Evolutionary conservation across 75 land plant genomes (phyloP).

Genomic region (Cryptomeria japonica): DNA sequence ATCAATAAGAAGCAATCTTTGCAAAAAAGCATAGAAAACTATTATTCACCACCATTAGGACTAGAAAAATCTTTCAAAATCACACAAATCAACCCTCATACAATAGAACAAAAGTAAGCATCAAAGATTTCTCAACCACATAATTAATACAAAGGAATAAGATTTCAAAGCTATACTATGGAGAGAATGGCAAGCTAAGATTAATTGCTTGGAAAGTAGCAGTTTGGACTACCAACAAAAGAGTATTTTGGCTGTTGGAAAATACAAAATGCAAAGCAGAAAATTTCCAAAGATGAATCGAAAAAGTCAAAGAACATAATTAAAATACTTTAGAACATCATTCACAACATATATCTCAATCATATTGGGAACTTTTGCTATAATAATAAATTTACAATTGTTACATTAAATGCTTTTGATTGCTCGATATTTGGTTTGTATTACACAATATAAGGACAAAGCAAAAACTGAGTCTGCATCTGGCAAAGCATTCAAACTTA

Average conservation of each 20-base stretch:
- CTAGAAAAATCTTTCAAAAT: not conserved
- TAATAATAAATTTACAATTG: not conserved
- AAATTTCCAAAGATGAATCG: not conserved
- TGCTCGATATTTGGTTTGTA: not conserved
- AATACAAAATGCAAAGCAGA: not conserved
- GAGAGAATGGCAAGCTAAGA: not conserved
- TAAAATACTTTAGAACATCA: no score
- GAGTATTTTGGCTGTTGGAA: not conserved
- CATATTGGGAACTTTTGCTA: not conserved
- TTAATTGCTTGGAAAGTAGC: not conserved
- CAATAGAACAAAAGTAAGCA: not conserved
- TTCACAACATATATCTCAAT: no score
- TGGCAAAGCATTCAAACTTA: slow-evolving; percentile 32
- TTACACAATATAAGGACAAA: not conserved
- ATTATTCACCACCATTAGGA: not conserved
- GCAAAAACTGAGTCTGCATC: not conserved
- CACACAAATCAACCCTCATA: not conserved
- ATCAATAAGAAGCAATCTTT: not conserved
- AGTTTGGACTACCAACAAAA: not conserved
- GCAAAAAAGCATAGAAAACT: not conserved
- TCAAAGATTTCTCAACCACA: not conserved
- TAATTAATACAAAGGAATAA: no score
- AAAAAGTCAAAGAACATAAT: not conserved
- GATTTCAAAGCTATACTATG: not conserved
- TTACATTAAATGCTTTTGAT: not conserved